Conservation (phyloP, 2,329 filamentous ascomycete species). For the Myriosclerotinia curreyana region DNA sequence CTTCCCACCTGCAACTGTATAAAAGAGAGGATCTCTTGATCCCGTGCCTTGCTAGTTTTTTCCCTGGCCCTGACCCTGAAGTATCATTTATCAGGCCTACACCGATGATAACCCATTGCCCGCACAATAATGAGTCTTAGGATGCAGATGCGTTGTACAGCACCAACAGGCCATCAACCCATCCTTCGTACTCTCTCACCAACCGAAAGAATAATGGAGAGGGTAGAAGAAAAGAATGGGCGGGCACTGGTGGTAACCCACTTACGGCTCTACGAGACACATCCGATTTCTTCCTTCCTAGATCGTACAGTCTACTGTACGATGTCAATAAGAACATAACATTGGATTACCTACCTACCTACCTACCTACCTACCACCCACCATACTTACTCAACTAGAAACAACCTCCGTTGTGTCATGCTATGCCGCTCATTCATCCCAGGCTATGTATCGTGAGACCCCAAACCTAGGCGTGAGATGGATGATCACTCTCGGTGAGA, state of each 20-base stretch:
- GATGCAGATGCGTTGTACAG: constrained; percentile 18
- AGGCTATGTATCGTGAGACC: constrained; percentile 9
- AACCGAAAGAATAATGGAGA: constrained; percentile 5
- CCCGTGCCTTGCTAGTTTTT: constrained; percentile 21
- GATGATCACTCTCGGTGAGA: constrained; percentile 13
- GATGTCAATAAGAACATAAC: neutral
- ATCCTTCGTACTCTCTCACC: constrained; percentile 10
- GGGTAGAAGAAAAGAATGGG: neutral
- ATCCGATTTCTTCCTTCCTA: constrained; percentile 4
- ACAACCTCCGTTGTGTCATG: neutral
- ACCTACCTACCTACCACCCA: neutral
- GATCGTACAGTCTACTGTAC: constrained; percentile 1
- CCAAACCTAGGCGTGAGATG: neutral
- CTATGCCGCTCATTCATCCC: neutral
- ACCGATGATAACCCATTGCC: constrained; percentile 3
- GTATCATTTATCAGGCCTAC: neutral
- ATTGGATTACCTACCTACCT: too few relatives aligned
- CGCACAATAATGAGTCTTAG: neutral
- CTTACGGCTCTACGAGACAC: constrained; percentile 15
- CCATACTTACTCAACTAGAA: constrained; percentile 4
- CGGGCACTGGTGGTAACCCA: constrained; percentile 5
- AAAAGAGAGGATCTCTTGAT: constrained; percentile 8
- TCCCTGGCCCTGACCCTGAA: constrained; percentile 7
- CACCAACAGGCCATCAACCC: neutral
- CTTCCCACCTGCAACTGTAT: neutral